Percentiles rank a stretch among this genome's conserved stretches.
Evolutionary conservation across 225 moss, liverwort and hornwort genomes (phyloP).

Genomic region (Rhytidiadelphus loreus): DNA sequence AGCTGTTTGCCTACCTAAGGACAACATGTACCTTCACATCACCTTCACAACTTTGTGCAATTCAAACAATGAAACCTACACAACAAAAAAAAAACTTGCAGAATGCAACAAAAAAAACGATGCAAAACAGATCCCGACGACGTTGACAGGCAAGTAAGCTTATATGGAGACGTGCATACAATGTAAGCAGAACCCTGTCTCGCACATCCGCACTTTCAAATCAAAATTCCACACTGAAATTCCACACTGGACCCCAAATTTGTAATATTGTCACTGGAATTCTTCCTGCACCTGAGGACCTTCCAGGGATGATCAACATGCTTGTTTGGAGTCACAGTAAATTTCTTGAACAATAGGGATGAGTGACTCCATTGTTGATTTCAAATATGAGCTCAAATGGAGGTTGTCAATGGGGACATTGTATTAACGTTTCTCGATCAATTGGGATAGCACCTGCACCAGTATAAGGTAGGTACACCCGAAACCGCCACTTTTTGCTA

Average conservation of each 20-base stretch:
- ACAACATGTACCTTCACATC: slow-evolving; percentile 8
- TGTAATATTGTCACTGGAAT: background rate
- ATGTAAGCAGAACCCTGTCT: background rate
- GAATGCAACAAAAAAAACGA: background rate
- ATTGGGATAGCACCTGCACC: background rate
- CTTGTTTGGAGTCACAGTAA: background rate
- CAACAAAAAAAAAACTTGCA: no score
- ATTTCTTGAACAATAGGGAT: background rate
- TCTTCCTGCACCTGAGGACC: background rate
- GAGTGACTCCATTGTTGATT: background rate
- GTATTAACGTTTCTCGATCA: background rate
- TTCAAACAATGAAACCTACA: background rate
- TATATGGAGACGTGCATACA: background rate
- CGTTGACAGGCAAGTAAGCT: background rate
- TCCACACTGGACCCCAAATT: background rate
- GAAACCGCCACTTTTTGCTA: no score
- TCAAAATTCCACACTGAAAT: background rate
- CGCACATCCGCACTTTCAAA: background rate
- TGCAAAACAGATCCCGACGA: background rate
- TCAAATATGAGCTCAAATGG: background rate
- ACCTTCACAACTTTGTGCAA: background rate
- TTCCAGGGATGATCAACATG: background rate
- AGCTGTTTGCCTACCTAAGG: slow-evolving; percentile 19
- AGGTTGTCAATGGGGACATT: background rate
- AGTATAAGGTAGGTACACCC: no score